Base-by-base conservation (phyloP, 345 rosid genomes). In the Diplotaxis tenuifolia region DNA sequence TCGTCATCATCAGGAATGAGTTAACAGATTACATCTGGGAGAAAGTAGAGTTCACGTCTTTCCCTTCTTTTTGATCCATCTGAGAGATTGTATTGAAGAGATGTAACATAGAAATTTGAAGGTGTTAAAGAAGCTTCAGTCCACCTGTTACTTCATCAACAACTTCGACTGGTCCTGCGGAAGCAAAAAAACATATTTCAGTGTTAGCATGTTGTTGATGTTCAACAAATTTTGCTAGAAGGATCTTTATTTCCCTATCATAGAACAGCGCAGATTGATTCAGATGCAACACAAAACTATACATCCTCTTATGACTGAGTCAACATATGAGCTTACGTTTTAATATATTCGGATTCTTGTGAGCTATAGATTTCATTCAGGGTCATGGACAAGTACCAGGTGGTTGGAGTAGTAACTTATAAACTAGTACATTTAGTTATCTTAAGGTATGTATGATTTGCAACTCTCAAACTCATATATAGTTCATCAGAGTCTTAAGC, bases 121-220 rank as follows among this genome's bases (percentile, higher is more conserved):
- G 61, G 53, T 58, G 14, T 79, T 84, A 92, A 65, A 95, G 78
- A 62, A 95, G 98, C 84, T 86, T 95, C 67, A 95, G 79, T 58
- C 88, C 97, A 62, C 99, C 99, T 5, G 99, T 92, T 38, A 95
- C 96, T 31, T 90, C 92, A 68, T 95, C 97, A 2, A 95, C 94
- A 73, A 92, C 84, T 70, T 86, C 89, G 20, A 95, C 85, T 31
- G 99, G 98, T 81, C 99, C 98, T 94, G 84, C 66, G 65, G 62
- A 54, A 40, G 57, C 55, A 61, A 62, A n/a, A n/a, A n/a, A n/a
- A n/a, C 14, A 72, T 3, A 52, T 73, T 31, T 10, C 38, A 31
- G 63, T 20, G 16, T 71, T 20, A 52, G 40, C 50, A 14, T 67
- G 52, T 28, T 67, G 52, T 28, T 38, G 25, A 65, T 32, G 9